phyloP scores from a whole-genome alignment of 73 alveolate genomes.

The Stentor coeruleus region DNA sequence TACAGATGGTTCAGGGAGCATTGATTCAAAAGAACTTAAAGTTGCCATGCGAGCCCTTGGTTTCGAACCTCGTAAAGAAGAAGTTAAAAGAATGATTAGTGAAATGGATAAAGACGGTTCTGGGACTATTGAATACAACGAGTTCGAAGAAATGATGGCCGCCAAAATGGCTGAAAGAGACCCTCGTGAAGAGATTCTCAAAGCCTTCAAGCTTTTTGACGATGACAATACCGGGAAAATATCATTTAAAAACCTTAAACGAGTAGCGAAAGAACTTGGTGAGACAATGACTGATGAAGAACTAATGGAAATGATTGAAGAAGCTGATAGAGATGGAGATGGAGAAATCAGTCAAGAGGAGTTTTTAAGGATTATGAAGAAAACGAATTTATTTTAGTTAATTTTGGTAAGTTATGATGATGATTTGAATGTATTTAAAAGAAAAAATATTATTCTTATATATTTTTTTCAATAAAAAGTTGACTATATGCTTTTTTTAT shows the following conservation, averaged over 20 bases:
- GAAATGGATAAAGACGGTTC: constrained; percentile 85
- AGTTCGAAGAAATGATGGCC: constrained; percentile 65
- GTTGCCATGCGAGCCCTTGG: constrained; percentile 99
- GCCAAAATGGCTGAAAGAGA: constrained; percentile 72
- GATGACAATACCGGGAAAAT: constrained; percentile 87
- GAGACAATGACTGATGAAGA: constrained; percentile 53
- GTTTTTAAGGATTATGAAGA: constrained; percentile 68
- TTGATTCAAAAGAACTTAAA: constrained; percentile 51
- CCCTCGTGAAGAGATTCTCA: constrained; percentile 77
- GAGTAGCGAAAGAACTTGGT: constrained; percentile 70
- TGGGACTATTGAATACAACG: constrained; percentile 82
- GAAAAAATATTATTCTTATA: too few relatives aligned
- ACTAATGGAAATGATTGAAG: constrained; percentile 60
- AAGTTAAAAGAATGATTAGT: constrained; percentile 66
- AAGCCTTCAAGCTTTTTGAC: constrained; percentile 88
- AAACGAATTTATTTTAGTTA: constrained; percentile 60
- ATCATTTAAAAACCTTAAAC: constrained; percentile 60
- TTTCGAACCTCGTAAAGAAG: constrained; percentile 97
- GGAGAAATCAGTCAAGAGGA: constrained; percentile 72
- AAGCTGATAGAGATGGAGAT: constrained; percentile 68
- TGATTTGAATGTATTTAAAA: too few relatives aligned
- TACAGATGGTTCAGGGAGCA: constrained; percentile 8
- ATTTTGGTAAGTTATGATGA: too few relatives aligned
- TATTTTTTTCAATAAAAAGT: too few relatives aligned
- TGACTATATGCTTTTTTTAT: too few relatives aligned